Percentiles rank a stretch among this genome's conserved stretches.
Conservation (phyloP, 345 rosid genomes). For the Cardiospermum halicacabum region DNA sequence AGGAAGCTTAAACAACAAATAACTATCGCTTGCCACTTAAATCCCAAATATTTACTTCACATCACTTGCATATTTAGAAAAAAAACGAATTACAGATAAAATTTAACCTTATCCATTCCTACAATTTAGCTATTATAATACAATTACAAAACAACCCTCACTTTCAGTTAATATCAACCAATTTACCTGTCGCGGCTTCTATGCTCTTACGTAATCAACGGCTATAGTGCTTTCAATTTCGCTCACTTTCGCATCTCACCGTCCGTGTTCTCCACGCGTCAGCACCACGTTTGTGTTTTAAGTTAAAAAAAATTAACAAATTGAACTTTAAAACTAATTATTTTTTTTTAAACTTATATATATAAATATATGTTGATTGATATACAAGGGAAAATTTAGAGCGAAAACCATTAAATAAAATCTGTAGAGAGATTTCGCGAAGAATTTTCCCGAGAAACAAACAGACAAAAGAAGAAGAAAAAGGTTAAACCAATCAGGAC, state of each 20-base stretch:
- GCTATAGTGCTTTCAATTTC: not conserved
- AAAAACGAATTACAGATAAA: not conserved
- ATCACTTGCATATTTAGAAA: not conserved
- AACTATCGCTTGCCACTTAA: no score
- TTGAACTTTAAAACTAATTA: not conserved
- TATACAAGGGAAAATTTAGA: not conserved
- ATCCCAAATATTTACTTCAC: no score
- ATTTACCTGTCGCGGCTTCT: no score
- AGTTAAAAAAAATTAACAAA: slow-evolving; percentile 7
- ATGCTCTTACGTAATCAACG: not conserved
- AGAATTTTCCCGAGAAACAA: slow-evolving; percentile 31
- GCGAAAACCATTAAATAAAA: not conserved
- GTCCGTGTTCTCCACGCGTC: slow-evolving; percentile 11
- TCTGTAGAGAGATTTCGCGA: slow-evolving; percentile 7
- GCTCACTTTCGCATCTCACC: slow-evolving; percentile 11
- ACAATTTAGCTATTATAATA: not conserved
- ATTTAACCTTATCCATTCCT: not conserved
- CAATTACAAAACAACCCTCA: not conserved
- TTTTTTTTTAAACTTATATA: not conserved
- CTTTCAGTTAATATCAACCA: no score
- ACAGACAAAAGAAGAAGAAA: no score
- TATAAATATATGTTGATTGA: not conserved
- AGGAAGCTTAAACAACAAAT: no score
- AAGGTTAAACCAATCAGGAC: slow-evolving; percentile 10
- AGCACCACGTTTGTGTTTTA: not conserved